Percentiles rank a stretch among this genome's conserved stretches.
Conservation (phyloP, 164 flowering plant species). For the Vitis amurensis region DNA sequence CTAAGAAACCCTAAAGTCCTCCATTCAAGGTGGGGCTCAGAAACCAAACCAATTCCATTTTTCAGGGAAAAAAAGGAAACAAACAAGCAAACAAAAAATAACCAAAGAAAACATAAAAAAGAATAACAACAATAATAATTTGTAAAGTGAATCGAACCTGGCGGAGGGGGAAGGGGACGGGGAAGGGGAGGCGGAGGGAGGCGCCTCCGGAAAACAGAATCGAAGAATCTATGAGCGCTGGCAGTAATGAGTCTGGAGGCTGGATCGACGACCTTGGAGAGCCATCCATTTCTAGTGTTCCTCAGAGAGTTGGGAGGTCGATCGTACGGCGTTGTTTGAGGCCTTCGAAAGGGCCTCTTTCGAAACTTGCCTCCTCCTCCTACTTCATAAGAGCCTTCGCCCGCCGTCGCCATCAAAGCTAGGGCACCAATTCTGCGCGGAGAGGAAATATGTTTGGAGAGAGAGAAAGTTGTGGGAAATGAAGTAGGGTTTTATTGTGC, state of each 20-base stretch:
- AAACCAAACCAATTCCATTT: too few species aligned
- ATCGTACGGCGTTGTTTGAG: conserved; percentile 67
- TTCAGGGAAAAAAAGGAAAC: too few species aligned
- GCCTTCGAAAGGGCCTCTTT: conserved; percentile 37
- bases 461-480: not conserved
- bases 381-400: conserved; percentile 36
- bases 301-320: conserved; percentile 55
- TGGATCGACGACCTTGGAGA: conserved; percentile 78
- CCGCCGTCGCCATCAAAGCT: conserved; percentile 44
- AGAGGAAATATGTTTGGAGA: not conserved
- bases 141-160: conserved; percentile 12
- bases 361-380: conserved; percentile 67
- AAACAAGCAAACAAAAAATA: not conserved
- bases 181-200: conserved; percentile 40
- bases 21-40: too few species aligned
- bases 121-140: not conserved
- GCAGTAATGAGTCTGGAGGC: conserved; percentile 62
- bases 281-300: conserved; percentile 49
- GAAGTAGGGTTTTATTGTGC: conserved; percentile 11
- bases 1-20: too few species aligned
- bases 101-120: not conserved
- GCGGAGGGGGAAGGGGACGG: conserved; percentile 12
- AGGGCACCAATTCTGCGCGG: not conserved
- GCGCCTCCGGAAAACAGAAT: conserved; percentile 56
- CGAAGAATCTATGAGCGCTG: conserved; percentile 56